Base-by-base conservation (phyloP, 179 eudicot species). In the Silene coronaria region DNA sequence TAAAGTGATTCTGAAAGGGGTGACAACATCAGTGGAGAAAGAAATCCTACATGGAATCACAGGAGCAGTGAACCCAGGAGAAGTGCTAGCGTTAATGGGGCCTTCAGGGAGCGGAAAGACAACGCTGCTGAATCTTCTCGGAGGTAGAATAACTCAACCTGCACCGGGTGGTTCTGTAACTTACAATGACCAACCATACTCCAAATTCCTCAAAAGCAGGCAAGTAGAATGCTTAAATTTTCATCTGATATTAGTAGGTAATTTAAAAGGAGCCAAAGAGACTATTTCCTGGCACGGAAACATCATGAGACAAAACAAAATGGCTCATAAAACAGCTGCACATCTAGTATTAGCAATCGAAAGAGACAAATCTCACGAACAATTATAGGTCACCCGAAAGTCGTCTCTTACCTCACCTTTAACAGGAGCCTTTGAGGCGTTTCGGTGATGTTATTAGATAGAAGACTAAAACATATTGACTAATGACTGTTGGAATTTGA, bases 51-150 rank as follows among this genome's bases (percentile, higher is more conserved):
- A 87, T 77, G 96, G 93, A 71, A 93, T 93, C 21, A 84, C 88
- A 34, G 98, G 98, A 61, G 83, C 91, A 8, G 97, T 89, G 70
- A 76, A 82, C 75, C 98, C 98, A 2, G 96, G 98, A 60, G 98
- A 93, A 79, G 97, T 93, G 57, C 77, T 93, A 74, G 97, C 98
- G 13, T 61, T 93, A 42, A 91, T 93, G 98, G 98, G 98, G 0
- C 98, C 98, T 74, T 93, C 98, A 0, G 98, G 98, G 21, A 93
- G 98, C 34, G 97, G 98, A 78, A 93, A 93, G 80, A 93, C 98
- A 4, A 81, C 98, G 1, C 87, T 93, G 16, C 76, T 93, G 63
- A 91, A 92, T 82, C 82, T 93, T 48, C 91, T 93, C 2, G 98
- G 97, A 61, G 98, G 98, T 73, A 80, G 98, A 78, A 57, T 88